phyloP scores from a whole-genome alignment of 2,329 filamentous ascomycete species.

The Cordyceps farinosa region DNA sequence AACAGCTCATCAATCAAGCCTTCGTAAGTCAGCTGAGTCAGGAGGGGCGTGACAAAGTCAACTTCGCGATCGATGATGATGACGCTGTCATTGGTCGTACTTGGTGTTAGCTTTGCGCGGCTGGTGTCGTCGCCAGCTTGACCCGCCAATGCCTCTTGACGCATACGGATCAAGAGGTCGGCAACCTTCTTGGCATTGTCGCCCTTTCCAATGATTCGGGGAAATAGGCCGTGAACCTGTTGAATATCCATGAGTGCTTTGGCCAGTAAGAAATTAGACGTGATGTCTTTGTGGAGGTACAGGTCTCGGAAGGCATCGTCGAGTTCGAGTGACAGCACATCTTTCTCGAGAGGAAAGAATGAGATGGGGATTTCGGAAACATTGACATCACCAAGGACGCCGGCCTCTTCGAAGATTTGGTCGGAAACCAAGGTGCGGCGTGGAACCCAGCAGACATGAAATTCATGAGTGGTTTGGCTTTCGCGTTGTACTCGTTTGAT shows the following conservation, averaged over 20 bases:
- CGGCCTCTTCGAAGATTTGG: constrained; percentile 85
- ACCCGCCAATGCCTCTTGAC: constrained; percentile 79
- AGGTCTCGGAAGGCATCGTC: constrained; percentile 83
- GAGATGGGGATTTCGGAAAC: constrained; percentile 82
- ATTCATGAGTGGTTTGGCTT: constrained; percentile 88
- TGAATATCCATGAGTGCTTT: constrained; percentile 94
- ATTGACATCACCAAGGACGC: constrained; percentile 87
- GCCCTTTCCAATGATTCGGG: constrained; percentile 90
- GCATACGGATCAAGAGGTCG: constrained; percentile 84
- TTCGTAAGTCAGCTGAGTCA: constrained; percentile 96
- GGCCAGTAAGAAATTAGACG: constrained; percentile 82
- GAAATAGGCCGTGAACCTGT: constrained; percentile 87
- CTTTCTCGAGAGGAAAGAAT: constrained; percentile 88
- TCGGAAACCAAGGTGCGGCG: constrained; percentile 88
- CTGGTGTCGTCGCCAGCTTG: constrained; percentile 64
- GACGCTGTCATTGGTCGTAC: constrained; percentile 81
- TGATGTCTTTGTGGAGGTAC: constrained; percentile 86
- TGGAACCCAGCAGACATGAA: constrained; percentile 94
- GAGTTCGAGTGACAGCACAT: constrained; percentile 86
- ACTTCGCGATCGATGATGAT: constrained; percentile 95
- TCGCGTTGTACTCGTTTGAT: constrained; percentile 86
- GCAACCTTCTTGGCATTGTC: constrained; percentile 88
- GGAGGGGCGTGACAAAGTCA: constrained; percentile 84
- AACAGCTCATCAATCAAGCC: constrained; percentile 93
- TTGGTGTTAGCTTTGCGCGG: constrained; percentile 72